Evolutionary conservation across 441 rosid genomes (phyloP), one percentile per base, ranked within the genome.

Genomic region (Melastoma candidum): DNA sequence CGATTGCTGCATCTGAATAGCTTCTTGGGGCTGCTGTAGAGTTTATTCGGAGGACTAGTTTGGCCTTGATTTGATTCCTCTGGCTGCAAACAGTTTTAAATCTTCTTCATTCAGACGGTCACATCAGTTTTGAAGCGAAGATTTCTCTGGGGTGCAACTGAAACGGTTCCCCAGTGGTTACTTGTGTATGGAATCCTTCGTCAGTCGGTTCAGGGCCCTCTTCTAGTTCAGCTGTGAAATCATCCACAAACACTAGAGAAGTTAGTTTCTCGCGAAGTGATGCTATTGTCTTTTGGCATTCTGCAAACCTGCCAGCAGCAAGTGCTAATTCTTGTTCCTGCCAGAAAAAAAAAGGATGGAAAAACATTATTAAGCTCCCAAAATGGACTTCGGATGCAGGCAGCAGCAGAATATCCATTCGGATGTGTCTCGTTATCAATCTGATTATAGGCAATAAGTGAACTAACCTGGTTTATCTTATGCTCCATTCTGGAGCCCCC

Each of bases 201-300:
- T 41, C 41, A 5, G 3, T 48, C 36, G 46, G 50, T 56, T 64
- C 73, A 14, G 44, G 25, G 3, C 51, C 63, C 41, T 68, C 53
- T 24, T 76, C 77, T 7, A 74, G 57, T 50, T 79, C 87, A 2
- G 68, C 46, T 44, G 77, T 58, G 58, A 79, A 71, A 63, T 87
- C 84, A 5, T 87, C 95, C 51, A 79, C 51, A 10, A 81, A 53
- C 26, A 84, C 81, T 3, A 87, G 92, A 52, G 84, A 79, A 48
- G 75, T 77, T 65, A 90, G 66, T 66, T 76, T 74, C 69, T 49
- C 78, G 5, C 83, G 77, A 3, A 90, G 78, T 41, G 95, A 82
- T 45, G 95, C 74, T 29, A 90, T 84, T 47, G 96, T 90, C 64
- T 71, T 87, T 68, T 90, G 89, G 75, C 97, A 90, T 56, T 87